phyloP scores from a whole-genome alignment of 2,329 filamentous ascomycete genomes.

The Colletotrichum neosansevieriae region DNA sequence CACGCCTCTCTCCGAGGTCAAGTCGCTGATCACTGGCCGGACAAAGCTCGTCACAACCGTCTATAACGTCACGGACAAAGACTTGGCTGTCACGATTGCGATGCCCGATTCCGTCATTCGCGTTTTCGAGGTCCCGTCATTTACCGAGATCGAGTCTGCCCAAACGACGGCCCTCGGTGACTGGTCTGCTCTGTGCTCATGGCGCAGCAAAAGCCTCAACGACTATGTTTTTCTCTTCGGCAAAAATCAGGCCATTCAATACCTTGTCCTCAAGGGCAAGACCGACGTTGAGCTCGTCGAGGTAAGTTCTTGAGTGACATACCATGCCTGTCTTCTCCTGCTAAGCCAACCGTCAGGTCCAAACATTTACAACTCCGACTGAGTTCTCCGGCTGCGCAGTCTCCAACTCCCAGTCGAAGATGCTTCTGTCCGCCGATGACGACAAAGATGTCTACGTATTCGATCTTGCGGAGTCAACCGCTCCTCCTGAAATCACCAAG shows the following conservation, averaged over 20 bases:
- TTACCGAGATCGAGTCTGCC: conserved; percentile 49
- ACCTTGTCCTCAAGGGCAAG: conserved; percentile 50
- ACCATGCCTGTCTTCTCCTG: background rate
- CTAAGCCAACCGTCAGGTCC: conserved; percentile 47
- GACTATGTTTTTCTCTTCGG: conserved; percentile 61
- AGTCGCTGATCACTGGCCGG: conserved; percentile 53
- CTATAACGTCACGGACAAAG: conserved; percentile 51
- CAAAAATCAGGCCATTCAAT: conserved; percentile 54
- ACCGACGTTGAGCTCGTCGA: conserved; percentile 52
- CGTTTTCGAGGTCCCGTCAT: conserved; percentile 50
- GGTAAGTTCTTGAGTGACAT: conserved; percentile 39
- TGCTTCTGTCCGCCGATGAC: conserved; percentile 57
- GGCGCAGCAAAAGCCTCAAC: conserved; percentile 56
- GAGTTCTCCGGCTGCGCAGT: conserved; percentile 59
- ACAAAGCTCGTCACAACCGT: conserved; percentile 59
- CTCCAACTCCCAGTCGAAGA: conserved; percentile 49
- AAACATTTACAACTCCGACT: conserved; percentile 56
- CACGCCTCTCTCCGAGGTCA: conserved; percentile 48
- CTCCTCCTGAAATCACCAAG: conserved; percentile 50
- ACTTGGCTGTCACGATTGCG: conserved; percentile 56
- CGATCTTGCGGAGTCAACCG: conserved; percentile 53
- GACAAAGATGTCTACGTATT: conserved; percentile 54
- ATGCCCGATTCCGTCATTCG: conserved; percentile 57
- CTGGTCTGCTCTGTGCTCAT: conserved; percentile 61
- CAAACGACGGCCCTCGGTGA: conserved; percentile 55